phyloP scores from a whole-genome alignment of 192 early-diverging fungal genomes.

The Rhizoclosmatium sp. region DNA sequence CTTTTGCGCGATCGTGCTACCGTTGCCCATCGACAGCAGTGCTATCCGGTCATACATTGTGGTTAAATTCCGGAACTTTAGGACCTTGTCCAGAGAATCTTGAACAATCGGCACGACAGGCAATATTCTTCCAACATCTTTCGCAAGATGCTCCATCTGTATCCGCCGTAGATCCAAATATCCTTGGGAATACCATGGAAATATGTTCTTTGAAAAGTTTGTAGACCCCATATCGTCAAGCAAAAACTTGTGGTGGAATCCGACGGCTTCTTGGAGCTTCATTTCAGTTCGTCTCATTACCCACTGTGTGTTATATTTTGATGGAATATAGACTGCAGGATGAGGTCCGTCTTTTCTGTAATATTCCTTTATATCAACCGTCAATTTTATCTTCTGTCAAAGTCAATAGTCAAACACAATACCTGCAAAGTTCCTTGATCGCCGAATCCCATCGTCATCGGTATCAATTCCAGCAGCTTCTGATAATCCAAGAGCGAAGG shows the following conservation, averaged over 20 bases:
- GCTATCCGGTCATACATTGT: conserved; percentile 20
- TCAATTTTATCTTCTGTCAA: too few species aligned
- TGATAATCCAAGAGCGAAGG: background rate
- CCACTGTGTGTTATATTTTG: conserved; percentile 16
- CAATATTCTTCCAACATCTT: background rate
- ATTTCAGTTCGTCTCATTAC: background rate
- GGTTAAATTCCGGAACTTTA: background rate
- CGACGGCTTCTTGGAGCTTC: conserved; percentile 14
- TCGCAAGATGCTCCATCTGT: background rate
- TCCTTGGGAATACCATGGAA: background rate
- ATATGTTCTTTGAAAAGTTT: background rate
- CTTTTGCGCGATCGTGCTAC: background rate
- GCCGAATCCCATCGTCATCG: conserved; percentile 12
- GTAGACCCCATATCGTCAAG: background rate
- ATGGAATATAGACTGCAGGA: background rate
- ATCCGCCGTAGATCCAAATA: conserved; percentile 12
- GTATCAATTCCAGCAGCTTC: background rate
- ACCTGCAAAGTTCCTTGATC: conserved; percentile 10
- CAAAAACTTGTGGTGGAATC: conserved; percentile 26
- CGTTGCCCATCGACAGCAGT: background rate
- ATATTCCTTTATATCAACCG: too few species aligned
- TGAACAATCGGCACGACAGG: conserved; percentile 7
- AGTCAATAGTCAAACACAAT: too few species aligned
- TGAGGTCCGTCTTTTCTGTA: too few species aligned
- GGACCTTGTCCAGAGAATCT: background rate